Percentiles rank a stretch among this genome's conserved stretches.
Evolutionary conservation across 176 grass and related monocot species (phyloP).

Genomic region (Oryza rufipogon): DNA sequence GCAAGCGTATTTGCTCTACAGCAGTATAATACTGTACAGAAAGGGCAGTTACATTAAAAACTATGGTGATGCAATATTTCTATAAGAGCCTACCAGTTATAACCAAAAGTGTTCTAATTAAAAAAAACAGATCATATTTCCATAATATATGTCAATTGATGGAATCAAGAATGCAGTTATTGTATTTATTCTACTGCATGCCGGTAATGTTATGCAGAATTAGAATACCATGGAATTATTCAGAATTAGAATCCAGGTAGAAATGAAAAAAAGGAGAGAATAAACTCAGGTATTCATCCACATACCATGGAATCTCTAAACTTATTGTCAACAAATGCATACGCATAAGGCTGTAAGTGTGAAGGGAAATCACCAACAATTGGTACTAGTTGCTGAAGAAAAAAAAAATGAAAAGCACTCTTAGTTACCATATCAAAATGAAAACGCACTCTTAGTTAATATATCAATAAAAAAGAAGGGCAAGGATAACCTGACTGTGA

Average conservation of each 20-base stretch:
- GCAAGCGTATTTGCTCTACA: background rate
- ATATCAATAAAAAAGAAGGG: background rate
- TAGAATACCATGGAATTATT: too few relatives aligned
- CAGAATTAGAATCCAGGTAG: too few relatives aligned
- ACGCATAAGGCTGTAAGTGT: constrained; percentile 9
- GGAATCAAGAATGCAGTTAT: too few relatives aligned
- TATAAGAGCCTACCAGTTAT: too few relatives aligned
- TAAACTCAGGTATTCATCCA: background rate
- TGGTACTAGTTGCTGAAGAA: background rate
- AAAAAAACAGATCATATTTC: too few relatives aligned
- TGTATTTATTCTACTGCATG: too few relatives aligned
- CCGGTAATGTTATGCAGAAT: too few relatives aligned
- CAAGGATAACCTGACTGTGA: background rate
- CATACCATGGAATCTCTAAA: constrained; percentile 14
- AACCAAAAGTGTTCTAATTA: too few relatives aligned
- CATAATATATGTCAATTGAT: too few relatives aligned
- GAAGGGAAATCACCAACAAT: background rate
- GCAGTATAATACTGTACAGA: background rate
- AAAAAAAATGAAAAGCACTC: background rate
- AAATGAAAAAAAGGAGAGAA: background rate
- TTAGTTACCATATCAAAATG: too few relatives aligned
- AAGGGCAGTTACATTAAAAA: background rate
- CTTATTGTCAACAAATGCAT: background rate
- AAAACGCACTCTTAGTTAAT: background rate
- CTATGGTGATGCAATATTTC: background rate